Conservation (phyloP, 129 eudicot genomes). For the Logfia minima region DNA sequence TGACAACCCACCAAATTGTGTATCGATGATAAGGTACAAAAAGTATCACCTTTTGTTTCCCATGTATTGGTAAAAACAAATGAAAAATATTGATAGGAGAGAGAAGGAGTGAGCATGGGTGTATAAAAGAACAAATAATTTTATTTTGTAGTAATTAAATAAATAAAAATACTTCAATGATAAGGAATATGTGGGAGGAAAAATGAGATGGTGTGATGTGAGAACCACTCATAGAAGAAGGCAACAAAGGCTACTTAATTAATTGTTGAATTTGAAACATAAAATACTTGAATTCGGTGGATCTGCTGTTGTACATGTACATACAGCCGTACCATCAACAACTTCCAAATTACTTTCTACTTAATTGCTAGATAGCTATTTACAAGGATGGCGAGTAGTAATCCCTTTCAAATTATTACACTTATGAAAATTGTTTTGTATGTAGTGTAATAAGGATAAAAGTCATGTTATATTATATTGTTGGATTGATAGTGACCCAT, state of each 20-base stretch:
- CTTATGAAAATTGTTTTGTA: no score
- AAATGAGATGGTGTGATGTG: slow-evolving; percentile 5
- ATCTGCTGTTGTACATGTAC: background rate
- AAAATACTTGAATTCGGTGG: slow-evolving; percentile 24
- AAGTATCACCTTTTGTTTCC: background rate
- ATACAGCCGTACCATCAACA: slow-evolving; percentile 19
- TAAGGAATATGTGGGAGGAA: background rate
- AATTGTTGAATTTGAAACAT: slow-evolving; percentile 6
- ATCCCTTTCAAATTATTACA: background rate
- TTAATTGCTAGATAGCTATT: no score
- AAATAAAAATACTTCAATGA: background rate
- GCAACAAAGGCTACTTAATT: background rate
- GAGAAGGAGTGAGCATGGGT: background rate
- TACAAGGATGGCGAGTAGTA: no score
- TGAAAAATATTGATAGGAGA: background rate
- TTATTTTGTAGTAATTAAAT: background rate
- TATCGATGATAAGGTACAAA: background rate
- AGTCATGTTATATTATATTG: no score
- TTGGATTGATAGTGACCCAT: no score
- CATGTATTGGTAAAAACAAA: background rate
- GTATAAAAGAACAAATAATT: background rate
- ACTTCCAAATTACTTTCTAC: slow-evolving; percentile 5
- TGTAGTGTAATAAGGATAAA: no score
- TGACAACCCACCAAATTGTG: background rate
- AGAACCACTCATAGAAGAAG: slow-evolving; percentile 16